phyloP scores from a whole-genome alignment of 179 eudicot genomes.

The Carnegiea gigantea region DNA sequence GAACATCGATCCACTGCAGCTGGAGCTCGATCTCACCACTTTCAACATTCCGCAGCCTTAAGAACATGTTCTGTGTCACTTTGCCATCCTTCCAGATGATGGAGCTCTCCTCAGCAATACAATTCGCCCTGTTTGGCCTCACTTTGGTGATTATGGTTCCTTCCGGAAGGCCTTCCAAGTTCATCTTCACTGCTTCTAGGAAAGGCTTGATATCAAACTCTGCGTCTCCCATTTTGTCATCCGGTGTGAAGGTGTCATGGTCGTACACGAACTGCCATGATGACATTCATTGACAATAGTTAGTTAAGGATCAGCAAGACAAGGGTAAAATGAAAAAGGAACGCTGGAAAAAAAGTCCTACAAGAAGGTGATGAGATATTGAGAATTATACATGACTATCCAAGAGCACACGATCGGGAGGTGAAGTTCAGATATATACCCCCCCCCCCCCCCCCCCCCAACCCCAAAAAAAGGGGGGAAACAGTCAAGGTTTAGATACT shows the following conservation, averaged over 20 bases:
- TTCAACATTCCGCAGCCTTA: conserved; percentile 50
- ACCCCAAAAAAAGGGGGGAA: too few species aligned
- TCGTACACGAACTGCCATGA: conserved; percentile 47
- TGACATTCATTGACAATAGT: not conserved
- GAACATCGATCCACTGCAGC: conserved; percentile 55
- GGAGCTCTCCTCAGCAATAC: conserved; percentile 51
- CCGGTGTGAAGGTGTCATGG: conserved; percentile 45
- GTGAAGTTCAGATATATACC: too few species aligned
- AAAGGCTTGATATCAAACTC: conserved; percentile 47
- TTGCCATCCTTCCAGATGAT: conserved; percentile 40
- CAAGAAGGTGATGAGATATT: too few species aligned
- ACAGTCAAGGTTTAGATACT: too few species aligned
- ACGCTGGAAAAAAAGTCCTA: too few species aligned
- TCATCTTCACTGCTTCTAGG: conserved; percentile 41
- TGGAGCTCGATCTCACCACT: conserved; percentile 58
- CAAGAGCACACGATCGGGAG: too few species aligned
- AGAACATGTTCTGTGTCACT: conserved; percentile 47
- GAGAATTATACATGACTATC: too few species aligned
- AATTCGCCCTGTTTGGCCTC: conserved; percentile 43
- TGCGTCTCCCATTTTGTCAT: conserved; percentile 74
- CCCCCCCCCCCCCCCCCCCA: too few species aligned
- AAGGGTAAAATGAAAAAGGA: too few species aligned
- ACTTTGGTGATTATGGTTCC: conserved; percentile 44
- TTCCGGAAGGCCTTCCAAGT: conserved; percentile 28
- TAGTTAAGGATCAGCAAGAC: not conserved